Evolutionary conservation across 176 grass and related monocot species (phyloP).

Genomic region (Carex pumila): DNA sequence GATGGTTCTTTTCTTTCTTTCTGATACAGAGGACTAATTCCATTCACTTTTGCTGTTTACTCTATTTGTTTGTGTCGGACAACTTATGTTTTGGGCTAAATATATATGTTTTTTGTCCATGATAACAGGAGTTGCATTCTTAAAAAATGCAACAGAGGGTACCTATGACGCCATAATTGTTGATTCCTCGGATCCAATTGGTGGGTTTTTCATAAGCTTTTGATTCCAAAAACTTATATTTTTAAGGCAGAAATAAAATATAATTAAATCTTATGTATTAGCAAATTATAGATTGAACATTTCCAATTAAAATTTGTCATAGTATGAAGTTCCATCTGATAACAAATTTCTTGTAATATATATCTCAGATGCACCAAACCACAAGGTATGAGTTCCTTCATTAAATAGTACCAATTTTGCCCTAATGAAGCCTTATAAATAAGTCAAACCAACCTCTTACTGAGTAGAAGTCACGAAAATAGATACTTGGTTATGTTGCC

Average conservation of each 20-base stretch:
- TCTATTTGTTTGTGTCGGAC: background rate
- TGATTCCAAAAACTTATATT: background rate
- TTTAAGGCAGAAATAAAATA: background rate
- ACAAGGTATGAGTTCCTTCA: background rate
- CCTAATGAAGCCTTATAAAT: background rate
- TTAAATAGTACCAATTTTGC: background rate
- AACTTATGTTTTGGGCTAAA: background rate
- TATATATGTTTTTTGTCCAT: background rate
- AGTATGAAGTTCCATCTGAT: background rate
- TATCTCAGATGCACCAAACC: background rate
- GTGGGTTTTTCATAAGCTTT: slow-evolving; percentile 18
- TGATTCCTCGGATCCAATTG: slow-evolving; percentile 90
- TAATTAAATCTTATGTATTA: background rate
- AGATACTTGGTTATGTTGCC: background rate
- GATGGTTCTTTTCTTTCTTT: slow-evolving; percentile 46
- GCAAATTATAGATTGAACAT: background rate
- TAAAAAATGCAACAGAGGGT: slow-evolving; percentile 63
- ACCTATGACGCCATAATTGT: slow-evolving; percentile 93
- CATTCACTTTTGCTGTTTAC: background rate
- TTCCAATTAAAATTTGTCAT: background rate
- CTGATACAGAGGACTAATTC: background rate
- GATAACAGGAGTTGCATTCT: slow-evolving; percentile 64
- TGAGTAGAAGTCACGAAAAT: background rate
- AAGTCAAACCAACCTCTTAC: background rate
- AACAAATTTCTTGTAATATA: background rate